A percentile compares a stretch with the other conserved stretches of the same genome.
Evolutionary conservation across 2,329 filamentous ascomycete species (phyloP).

Genomic region (Emmonsiellopsis sp.): DNA sequence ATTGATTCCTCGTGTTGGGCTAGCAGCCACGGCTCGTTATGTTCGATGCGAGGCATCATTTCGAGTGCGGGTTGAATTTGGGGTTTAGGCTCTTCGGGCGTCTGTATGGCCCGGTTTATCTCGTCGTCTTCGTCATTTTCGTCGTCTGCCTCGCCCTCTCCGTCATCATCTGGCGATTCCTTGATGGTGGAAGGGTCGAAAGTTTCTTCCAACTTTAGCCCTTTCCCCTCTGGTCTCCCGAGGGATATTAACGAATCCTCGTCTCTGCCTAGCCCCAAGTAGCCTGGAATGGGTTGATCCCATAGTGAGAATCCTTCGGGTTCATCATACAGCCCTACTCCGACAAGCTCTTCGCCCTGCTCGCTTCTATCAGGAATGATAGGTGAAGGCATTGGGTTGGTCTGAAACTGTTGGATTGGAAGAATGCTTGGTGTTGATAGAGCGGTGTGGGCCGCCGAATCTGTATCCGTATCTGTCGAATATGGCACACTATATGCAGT

Average conservation of each 20-base stretch:
- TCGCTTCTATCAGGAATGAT: conserved; percentile 46
- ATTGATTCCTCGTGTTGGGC: not conserved
- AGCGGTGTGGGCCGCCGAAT: conserved; percentile 14
- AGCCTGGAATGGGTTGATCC: conserved; percentile 38
- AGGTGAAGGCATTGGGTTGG: conserved; percentile 14
- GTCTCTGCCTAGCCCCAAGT: not conserved
- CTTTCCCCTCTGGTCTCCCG: conserved; percentile 54
- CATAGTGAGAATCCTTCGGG: conserved; percentile 48
- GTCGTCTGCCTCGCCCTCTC: conserved; percentile 50
- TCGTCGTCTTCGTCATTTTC: conserved; percentile 38
- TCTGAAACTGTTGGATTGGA: conserved; percentile 25
- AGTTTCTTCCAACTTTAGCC: conserved; percentile 71
- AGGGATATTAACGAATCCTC: conserved; percentile 28
- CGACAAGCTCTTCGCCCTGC: conserved; percentile 63
- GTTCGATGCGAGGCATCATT: not conserved
- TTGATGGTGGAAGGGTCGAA: conserved; percentile 55
- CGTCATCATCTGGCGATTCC: conserved; percentile 32
- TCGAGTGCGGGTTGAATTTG: not conserved
- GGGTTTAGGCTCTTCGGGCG: not conserved
- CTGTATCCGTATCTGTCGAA: not conserved
- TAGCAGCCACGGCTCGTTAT: not conserved
- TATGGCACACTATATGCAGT: not conserved
- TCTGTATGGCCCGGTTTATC: not conserved
- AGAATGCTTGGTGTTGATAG: conserved; percentile 30
- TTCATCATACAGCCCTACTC: conserved; percentile 70